Percentiles rank a stretch among this genome's conserved stretches.
Conservation (phyloP, 208 protist genomes). For the Leishmania tarentolae region DNA sequence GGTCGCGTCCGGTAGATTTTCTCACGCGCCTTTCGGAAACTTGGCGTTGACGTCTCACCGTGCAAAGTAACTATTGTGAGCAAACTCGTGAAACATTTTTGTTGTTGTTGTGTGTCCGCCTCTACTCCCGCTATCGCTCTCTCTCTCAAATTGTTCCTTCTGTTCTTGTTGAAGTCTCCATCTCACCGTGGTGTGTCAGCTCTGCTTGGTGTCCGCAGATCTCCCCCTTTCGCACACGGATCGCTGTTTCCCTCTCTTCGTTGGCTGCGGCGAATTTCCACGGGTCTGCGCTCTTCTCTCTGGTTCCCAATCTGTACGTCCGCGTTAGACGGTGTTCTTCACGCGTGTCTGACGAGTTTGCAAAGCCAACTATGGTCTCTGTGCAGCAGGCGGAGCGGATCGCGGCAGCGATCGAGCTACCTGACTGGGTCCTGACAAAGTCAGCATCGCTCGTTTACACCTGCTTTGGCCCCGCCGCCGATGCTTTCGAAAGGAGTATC, state of each 20-base stretch:
- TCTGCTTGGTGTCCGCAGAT: neutral
- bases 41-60: neutral
- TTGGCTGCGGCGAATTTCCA: neutral
- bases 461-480: slow-evolving; percentile 27
- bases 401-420: slow-evolving; percentile 55
- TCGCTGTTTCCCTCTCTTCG: neutral
- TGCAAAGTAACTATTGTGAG: neutral
- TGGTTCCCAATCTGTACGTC: neutral
- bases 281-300: neutral
- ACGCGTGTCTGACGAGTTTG: neutral
- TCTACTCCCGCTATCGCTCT: neutral
- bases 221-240: no score
- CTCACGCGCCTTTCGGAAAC: neutral
- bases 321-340: neutral
- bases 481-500: slow-evolving; percentile 40
- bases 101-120: neutral
- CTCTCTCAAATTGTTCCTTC: neutral
- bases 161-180: neutral
- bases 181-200: neutral
- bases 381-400: slow-evolving; percentile 38
- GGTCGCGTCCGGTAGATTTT: neutral
- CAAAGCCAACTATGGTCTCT: slow-evolving; percentile 35
- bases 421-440: slow-evolving; percentile 48
- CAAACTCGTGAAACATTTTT: no score
- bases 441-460: slow-evolving; percentile 28